phyloP scores from a whole-genome alignment of 1,284 basidiomycete genomes.

The Fereydounia khargensis region DNA sequence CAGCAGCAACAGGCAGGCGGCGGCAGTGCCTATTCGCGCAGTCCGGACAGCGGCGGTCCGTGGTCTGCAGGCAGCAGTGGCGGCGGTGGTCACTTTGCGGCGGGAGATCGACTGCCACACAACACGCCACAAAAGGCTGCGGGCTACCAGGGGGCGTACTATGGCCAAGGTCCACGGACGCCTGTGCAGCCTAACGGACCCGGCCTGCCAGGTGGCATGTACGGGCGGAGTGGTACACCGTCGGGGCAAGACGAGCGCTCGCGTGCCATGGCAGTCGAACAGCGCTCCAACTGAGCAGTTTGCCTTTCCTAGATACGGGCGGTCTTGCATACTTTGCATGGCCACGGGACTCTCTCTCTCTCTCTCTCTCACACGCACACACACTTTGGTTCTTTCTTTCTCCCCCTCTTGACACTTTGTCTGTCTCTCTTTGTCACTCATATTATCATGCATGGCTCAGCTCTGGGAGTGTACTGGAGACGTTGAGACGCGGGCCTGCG shows the following conservation, averaged over 20 bases:
- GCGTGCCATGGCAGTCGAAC: not conserved
- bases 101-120: no score
- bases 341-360: no score
- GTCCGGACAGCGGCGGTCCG: conserved; percentile 14
- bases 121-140: conserved; percentile 18
- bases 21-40: conserved; percentile 17
- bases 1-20: not conserved
- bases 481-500: no score
- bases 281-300: not conserved
- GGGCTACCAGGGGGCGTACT: not conserved
- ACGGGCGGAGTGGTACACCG: not conserved
- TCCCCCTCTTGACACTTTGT: no score
- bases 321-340: no score
- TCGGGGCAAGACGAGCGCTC: not conserved
- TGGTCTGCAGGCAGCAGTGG: conserved; percentile 17
- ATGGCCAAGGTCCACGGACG: not conserved
- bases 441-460: no score
- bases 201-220: not conserved
- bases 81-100: no score
- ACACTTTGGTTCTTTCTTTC: no score
- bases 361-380: no score
- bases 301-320: not conserved
- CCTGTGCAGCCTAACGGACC: not conserved
- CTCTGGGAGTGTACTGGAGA: no score
- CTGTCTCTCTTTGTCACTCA: no score